Conservation (phyloP, 2,329 filamentous ascomycete species). For the Rhynchosporium agropyri region DNA sequence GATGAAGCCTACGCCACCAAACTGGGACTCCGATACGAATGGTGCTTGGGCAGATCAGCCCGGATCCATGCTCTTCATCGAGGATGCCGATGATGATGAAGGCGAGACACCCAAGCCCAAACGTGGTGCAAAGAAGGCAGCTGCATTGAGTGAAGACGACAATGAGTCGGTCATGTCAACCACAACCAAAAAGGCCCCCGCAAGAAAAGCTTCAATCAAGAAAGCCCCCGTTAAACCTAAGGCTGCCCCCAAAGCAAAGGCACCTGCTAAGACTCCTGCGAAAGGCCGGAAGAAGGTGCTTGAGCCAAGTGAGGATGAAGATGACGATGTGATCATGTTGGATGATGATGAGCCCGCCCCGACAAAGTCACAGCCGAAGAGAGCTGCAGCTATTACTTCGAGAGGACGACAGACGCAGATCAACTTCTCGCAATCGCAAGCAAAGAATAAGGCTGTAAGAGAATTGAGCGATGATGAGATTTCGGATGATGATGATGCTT, state of each 20-base stretch:
- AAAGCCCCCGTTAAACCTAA: slow-evolving; percentile 48
- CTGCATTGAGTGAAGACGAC: slow-evolving; percentile 60
- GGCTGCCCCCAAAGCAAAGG: slow-evolving; percentile 46
- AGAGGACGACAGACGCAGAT: slow-evolving; percentile 52
- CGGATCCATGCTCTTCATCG: slow-evolving; percentile 32
- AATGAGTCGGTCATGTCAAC: slow-evolving; percentile 46
- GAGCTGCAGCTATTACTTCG: slow-evolving; percentile 37
- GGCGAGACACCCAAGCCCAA: slow-evolving; percentile 43
- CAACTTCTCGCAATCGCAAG: slow-evolving; percentile 52
- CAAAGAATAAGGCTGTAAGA: slow-evolving; percentile 44
- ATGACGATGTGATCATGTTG: slow-evolving; percentile 56
- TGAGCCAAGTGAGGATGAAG: slow-evolving; percentile 46
- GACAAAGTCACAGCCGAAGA: slow-evolving; percentile 43
- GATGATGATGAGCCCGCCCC: slow-evolving; percentile 49
- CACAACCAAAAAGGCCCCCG: slow-evolving; percentile 43
- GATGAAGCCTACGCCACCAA: slow-evolving; percentile 74
- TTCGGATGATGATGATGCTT: slow-evolving; percentile 56
- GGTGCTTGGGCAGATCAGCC: slow-evolving; percentile 78
- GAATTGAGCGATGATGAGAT: slow-evolving; percentile 70
- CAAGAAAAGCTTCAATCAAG: slow-evolving; percentile 42
- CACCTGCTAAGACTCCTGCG: slow-evolving; percentile 42
- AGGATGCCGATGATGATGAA: slow-evolving; percentile 49
- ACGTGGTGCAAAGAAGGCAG: slow-evolving; percentile 41
- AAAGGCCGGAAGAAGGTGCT: slow-evolving; percentile 49
- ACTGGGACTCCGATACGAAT: slow-evolving; percentile 89